Conservation (phyloP, 805 yeast genomes). For the Candida vaughaniae region DNA sequence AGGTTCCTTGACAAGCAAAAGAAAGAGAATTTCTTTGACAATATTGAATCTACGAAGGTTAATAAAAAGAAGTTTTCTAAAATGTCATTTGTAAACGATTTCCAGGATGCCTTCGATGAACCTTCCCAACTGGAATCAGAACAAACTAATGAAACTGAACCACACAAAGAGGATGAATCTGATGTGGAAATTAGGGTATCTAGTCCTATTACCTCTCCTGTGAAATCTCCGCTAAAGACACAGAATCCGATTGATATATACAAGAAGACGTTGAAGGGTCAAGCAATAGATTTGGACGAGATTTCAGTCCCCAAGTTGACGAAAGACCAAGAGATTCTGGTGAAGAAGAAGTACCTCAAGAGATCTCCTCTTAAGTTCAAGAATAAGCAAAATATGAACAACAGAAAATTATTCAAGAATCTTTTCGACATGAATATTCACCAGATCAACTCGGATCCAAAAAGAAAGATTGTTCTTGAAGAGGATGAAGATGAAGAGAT, state of each 20-base stretch:
- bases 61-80: conserved; percentile 26
- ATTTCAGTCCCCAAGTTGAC: conserved; percentile 9
- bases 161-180: neutral
- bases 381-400: neutral
- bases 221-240: conserved; percentile 10
- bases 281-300: conserved; percentile 10
- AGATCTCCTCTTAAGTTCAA: conserved; percentile 1
- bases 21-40: conserved; percentile 20
- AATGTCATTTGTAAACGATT: conserved; percentile 32
- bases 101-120: conserved; percentile 31
- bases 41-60: conserved; percentile 3
- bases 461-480: conserved; percentile 23
- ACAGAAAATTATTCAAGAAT: conserved; percentile 6
- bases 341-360: conserved; percentile 10
- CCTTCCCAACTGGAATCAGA: neutral
- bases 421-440: conserved; percentile 29
- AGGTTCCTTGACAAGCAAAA: conserved; percentile 34
- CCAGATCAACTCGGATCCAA: conserved; percentile 33
- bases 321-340: conserved; percentile 8
- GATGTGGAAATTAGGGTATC: conserved; percentile 4
- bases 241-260: conserved; percentile 36
- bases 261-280: conserved; percentile 29
- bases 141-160: neutral
- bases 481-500: conserved; percentile 43
- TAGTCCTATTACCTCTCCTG: conserved; percentile 8